Evolutionary conservation across 2,329 filamentous ascomycete species (phyloP), one percentile per base, ranked within the genome.

Genomic region (Chaetomium globosum): DNA sequence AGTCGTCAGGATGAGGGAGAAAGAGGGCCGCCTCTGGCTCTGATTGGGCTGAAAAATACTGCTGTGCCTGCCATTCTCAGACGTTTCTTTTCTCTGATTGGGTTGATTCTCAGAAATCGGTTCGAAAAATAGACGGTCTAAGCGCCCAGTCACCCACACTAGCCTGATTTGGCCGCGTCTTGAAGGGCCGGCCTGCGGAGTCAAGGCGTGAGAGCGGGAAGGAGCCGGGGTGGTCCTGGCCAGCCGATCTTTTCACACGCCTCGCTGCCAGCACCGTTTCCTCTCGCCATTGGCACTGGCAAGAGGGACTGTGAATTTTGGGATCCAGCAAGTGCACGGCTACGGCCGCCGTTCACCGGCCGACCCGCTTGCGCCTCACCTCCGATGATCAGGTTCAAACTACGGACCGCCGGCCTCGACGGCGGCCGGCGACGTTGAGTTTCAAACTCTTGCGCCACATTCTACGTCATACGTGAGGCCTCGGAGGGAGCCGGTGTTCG

Each of bases 31-130:
- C 31, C 61, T 66, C 57, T 43, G 31, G 4, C 48, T 62, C 58
- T 62, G 49, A 76, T 76, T 77, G 74, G 75, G 46, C 64, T 52
- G 67, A 74, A 75, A 75, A 74, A 69, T 65, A 55, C 64, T 71
- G 68, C 69, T 52, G 72, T 73, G 70, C 71, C 65, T 72, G 68
- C 69, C 70, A 70, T 69, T 71, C 67, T 69, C 54, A 69, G 61
- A 66, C 60, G 28, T 54, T 63, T 49, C 68, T 65, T 58, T 64
- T 46, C 54, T 63, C 65, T 73, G 64, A 76, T 76, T 76, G 74
- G 75, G 33, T 46, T 7, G 51, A 49, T 21, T n/a, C 4, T 6
- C 26, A 16, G 30, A 67, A 70, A 55, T 57, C 52, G 57, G 58
- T 64, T 65, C 63, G 56, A 65, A 70, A 69, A 69, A 66, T 68